Evolutionary conservation across 2,329 filamentous ascomycete species (phyloP).

Genomic region (Talaromyces sp.): DNA sequence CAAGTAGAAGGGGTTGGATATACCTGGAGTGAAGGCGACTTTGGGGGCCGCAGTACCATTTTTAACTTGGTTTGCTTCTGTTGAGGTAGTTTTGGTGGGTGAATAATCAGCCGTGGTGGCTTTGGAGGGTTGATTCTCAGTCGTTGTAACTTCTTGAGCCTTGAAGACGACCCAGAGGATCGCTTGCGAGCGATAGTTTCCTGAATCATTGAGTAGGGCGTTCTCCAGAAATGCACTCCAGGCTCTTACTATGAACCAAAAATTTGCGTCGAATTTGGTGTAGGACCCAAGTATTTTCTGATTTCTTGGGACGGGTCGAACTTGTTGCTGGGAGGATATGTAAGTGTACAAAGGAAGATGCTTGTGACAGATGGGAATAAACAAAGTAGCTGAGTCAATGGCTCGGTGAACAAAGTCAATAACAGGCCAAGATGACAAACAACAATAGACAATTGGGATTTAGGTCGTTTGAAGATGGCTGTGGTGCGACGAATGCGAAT

Average conservation of each 20-base stretch:
- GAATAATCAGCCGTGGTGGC: slow-evolving; percentile 7
- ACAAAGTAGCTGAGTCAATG: slow-evolving; percentile 14
- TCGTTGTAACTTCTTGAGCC: slow-evolving; percentile 13
- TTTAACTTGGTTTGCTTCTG: not conserved
- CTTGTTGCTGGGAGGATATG: not conserved
- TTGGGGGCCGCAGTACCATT: not conserved
- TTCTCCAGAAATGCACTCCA: not conserved
- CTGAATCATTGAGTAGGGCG: slow-evolving; percentile 7
- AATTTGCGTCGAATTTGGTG: not conserved
- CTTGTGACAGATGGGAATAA: not conserved
- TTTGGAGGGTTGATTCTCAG: slow-evolving; percentile 7
- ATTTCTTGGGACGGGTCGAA: not conserved
- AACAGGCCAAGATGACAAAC: not conserved
- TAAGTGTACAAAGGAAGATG: not conserved
- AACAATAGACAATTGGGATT: not conserved
- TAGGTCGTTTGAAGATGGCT: not conserved
- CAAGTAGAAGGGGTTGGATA: not conserved
- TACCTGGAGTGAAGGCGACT: not conserved
- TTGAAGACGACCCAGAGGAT: slow-evolving; percentile 13
- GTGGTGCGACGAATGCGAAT: not conserved
- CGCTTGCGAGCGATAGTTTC: slow-evolving; percentile 6
- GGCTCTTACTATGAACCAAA: not conserved
- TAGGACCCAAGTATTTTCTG: not conserved
- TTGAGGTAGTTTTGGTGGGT: slow-evolving; percentile 16
- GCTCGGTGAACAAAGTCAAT: not conserved